These are phyloP conservation scores for Cryptococcus sp. DNA, from an alignment of 1,284 basidiomycete genomes.

Conservation along the genomic window DNA sequence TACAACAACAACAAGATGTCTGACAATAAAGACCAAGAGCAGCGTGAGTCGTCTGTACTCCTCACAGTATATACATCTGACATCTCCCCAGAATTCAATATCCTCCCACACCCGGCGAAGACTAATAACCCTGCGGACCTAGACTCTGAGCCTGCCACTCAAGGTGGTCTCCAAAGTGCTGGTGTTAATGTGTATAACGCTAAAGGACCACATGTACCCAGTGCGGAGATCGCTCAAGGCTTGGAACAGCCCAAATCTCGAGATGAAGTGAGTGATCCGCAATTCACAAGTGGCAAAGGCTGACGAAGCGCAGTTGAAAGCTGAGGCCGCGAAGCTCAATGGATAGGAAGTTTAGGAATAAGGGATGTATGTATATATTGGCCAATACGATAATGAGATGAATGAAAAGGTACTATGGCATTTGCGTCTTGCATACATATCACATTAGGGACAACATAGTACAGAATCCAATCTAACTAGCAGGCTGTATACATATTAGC, in stretches of 20 bases:
- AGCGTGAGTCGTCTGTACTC: conserved; percentile 24
- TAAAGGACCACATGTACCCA: conserved; percentile 38
- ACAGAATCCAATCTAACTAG: neutral
- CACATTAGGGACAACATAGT: no score
- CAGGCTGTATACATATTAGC: conserved; percentile 1
- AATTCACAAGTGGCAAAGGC: conserved; percentile 47
- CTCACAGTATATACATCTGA: neutral
- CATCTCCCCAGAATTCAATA: conserved; percentile 38
- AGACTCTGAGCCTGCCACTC: conserved; percentile 24
- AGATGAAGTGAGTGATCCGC: conserved; percentile 39
- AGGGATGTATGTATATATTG: neutral
- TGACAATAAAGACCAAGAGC: conserved; percentile 25
- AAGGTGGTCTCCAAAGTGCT: conserved; percentile 30
- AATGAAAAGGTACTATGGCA: no score
- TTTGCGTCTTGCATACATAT: no score
- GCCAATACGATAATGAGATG: no score
- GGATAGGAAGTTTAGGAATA: conserved; percentile 14
- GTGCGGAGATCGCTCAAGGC: conserved; percentile 28
- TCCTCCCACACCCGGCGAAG: conserved; percentile 49
- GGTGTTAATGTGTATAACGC: conserved; percentile 39
- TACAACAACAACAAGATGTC: conserved; percentile 11
- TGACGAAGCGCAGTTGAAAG: conserved; percentile 19
- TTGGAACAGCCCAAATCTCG: conserved; percentile 47
- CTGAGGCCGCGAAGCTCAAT: conserved; percentile 34
- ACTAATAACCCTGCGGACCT: conserved; percentile 48